Percentiles rank a stretch among this genome's conserved stretches.
These are phyloP conservation scores for Penicillium verrucosum DNA, from an alignment of 2,329 filamentous ascomycete species.

Conservation along the genomic window DNA sequence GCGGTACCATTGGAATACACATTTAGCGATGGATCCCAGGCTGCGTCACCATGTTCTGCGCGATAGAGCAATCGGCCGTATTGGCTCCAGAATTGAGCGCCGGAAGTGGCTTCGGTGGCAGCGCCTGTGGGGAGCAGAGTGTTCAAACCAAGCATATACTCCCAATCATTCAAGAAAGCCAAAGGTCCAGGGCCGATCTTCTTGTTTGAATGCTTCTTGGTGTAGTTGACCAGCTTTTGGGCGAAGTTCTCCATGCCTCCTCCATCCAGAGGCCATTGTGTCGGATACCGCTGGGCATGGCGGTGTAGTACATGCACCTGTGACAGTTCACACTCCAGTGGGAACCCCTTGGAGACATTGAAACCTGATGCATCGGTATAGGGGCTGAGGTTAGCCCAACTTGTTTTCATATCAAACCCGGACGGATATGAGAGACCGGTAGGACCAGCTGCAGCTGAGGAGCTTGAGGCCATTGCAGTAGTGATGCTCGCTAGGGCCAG, in stretches of 20 bases:
- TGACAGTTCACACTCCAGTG: constrained; percentile 53
- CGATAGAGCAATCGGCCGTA: constrained; percentile 56
- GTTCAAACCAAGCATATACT: constrained; percentile 46
- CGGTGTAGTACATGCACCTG: constrained; percentile 55
- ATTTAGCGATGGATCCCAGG: constrained; percentile 45
- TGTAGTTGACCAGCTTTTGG: constrained; percentile 49
- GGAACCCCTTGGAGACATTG: constrained; percentile 41
- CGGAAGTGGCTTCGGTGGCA: constrained; percentile 48
- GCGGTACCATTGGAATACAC: constrained; percentile 46
- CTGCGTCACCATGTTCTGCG: constrained; percentile 45
- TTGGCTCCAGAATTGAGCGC: constrained; percentile 52
- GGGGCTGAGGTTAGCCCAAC: constrained; percentile 31
- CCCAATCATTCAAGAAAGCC: constrained; percentile 52
- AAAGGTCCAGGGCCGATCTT: constrained; percentile 47
- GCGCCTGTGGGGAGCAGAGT: constrained; percentile 51
- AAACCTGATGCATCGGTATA: constrained; percentile 25
- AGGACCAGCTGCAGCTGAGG: constrained; percentile 10
- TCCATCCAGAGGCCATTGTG: constrained; percentile 47
- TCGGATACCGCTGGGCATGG: constrained; percentile 54
- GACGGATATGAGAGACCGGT: constrained; percentile 26
- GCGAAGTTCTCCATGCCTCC: constrained; percentile 49
- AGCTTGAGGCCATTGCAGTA: constrained; percentile 3
- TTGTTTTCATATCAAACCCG: constrained; percentile 29
- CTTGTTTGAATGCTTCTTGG: constrained; percentile 32
- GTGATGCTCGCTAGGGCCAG: constrained; percentile 9